phyloP scores from a whole-genome alignment of 2,329 filamentous ascomycete genomes.

The Daldinia eschscholtzii region DNA sequence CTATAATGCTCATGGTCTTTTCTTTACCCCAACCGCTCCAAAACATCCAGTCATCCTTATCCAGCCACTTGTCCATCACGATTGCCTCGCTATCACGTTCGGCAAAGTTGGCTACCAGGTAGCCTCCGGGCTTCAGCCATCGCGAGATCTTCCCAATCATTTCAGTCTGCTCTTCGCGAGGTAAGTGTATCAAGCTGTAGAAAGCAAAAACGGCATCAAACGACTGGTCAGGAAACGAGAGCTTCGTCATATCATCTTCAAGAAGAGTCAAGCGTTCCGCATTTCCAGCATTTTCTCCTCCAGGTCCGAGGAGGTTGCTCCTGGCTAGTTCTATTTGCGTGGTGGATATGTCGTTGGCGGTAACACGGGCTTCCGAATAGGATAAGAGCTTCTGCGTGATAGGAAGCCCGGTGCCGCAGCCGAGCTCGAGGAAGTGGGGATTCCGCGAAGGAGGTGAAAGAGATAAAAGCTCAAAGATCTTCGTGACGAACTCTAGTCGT shows the following conservation, averaged over 20 bases:
- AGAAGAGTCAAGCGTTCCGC: slow-evolving; percentile 47
- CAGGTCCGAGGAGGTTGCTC: not conserved
- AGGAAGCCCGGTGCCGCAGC: not conserved
- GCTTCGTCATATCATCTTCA: slow-evolving; percentile 57
- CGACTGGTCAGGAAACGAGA: slow-evolving; percentile 48
- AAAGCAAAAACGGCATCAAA: slow-evolving; percentile 65
- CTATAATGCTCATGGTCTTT: slow-evolving; percentile 50
- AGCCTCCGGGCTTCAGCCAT: slow-evolving; percentile 68
- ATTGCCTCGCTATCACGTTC: slow-evolving; percentile 48
- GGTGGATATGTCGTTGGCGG: not conserved
- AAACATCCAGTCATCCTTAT: slow-evolving; percentile 58
- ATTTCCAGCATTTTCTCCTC: slow-evolving; percentile 16
- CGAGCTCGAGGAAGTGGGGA: slow-evolving; percentile 6
- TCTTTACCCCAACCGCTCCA: slow-evolving; percentile 58
- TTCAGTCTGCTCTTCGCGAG: slow-evolving; percentile 61
- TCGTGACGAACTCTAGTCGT: not conserved
- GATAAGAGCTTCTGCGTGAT: not conserved
- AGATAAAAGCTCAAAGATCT: not conserved
- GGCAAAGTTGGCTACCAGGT: slow-evolving; percentile 60
- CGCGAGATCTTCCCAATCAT: slow-evolving; percentile 58
- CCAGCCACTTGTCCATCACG: slow-evolving; percentile 56
- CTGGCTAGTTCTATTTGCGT: not conserved
- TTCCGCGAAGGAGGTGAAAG: not conserved
- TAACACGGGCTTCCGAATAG: not conserved
- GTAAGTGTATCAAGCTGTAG: slow-evolving; percentile 69